Base-by-base conservation (phyloP, 441 rosid genomes). In the Jatropha multifida region DNA sequence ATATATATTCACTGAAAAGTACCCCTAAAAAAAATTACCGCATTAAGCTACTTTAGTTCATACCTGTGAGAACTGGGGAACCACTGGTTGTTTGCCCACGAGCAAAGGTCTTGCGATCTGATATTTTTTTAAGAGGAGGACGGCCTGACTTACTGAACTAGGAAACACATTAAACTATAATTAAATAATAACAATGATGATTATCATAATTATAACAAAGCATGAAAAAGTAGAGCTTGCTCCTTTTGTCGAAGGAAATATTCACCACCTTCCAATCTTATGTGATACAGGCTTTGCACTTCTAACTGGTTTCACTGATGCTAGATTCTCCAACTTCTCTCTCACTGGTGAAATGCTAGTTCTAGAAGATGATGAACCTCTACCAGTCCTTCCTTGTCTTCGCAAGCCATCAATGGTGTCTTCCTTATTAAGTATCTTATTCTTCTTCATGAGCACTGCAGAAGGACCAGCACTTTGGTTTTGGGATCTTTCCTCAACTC, bases 91-190 rank as follows among this genome's bases (percentile, higher is more conserved):
- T 59, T 78, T 83, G 82, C 70, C 80, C 88, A 73, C 87, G 87
- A 64, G 76, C 54, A 70, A 82, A 55, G 75, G 74, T 77, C 86
- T 88, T 88, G 60, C 88, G 87, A 60, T 86, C 92, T 18, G 86
- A 81, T 67, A 84, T 48, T 74, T 85, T 88, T 81, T 85, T 87
- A 17, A 85, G 80, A 65, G 92, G 90, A 40, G 89, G 91, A 49
- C 92, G 88, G 64, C 92, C 88, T 5, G 88, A 79, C 83, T 85
- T 88, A 74, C 90, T 88, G 92, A 72, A 80, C 72, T 65, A 81
- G 72, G 70, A 73, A 74, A 77, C 27, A 76, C n/a, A 75, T 54
- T 42, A 68, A 32, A 65, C 68, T 54, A 72, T 38, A 42, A 38
- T 68, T 32, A 54, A 5, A 40, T 38, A 23, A 32, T 37, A 69